Percentiles rank a stretch among this genome's conserved stretches.
Conservation (phyloP, 352 stramenopile genomes). For the Peronospora farinosa region DNA sequence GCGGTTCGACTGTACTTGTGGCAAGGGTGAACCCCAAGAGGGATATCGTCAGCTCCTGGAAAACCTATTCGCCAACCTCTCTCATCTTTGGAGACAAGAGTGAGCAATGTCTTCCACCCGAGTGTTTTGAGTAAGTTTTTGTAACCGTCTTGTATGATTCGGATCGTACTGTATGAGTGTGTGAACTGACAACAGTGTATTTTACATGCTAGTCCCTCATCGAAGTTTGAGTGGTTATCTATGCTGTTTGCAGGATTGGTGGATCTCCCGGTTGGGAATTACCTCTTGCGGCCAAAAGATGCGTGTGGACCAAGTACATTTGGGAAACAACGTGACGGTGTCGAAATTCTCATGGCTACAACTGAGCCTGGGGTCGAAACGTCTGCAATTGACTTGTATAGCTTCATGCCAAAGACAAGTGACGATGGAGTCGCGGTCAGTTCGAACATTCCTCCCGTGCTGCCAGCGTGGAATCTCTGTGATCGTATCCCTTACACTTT, state of each 20-base stretch:
- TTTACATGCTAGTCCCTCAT: constrained; percentile 22
- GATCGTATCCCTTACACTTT: constrained; percentile 55
- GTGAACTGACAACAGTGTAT: not conserved
- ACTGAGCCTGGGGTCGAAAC: constrained; percentile 2
- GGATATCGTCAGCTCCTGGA: constrained; percentile 34
- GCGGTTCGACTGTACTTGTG: constrained; percentile 47
- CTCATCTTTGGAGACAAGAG: constrained; percentile 39
- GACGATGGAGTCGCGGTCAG: constrained; percentile 1
- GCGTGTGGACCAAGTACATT: constrained; percentile 13
- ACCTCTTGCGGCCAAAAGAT: constrained; percentile 26
- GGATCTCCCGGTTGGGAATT: constrained; percentile 35
- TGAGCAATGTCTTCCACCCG: constrained; percentile 22
- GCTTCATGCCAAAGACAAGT: constrained; percentile 25
- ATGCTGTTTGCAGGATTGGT: constrained; percentile 24
- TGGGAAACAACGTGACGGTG: constrained; percentile 9
- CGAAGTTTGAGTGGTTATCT: constrained; percentile 35
- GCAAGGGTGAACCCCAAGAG: constrained; percentile 37
- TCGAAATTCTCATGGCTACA: constrained; percentile 27
- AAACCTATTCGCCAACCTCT: constrained; percentile 37
- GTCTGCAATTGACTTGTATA: constrained; percentile 36
- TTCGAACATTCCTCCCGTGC: constrained; percentile 8
- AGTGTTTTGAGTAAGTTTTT: constrained; percentile 57
- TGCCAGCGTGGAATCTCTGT: constrained; percentile 42
- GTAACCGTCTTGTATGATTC: not conserved
- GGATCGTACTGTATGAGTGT: not conserved